phyloP scores from a whole-genome alignment of 805 yeast species.

The Suhomyces kilbournensis region DNA sequence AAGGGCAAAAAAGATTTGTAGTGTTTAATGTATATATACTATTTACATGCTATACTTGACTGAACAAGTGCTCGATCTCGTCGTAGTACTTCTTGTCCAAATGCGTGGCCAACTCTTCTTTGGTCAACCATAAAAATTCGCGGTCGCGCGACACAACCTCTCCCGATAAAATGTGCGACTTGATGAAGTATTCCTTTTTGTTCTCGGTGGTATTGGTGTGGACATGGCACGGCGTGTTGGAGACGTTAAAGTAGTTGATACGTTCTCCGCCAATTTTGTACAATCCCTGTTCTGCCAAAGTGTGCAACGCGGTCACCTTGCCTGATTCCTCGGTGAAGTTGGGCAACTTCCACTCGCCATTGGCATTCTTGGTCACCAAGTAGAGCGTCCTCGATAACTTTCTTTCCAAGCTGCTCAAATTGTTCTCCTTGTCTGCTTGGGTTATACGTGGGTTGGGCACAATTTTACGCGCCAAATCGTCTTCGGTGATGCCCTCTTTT shows the following conservation, averaged over 20 bases:
- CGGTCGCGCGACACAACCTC: conserved; percentile 47
- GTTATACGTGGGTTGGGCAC: conserved; percentile 70
- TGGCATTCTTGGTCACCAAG: conserved; percentile 53
- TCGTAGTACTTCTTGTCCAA: conserved; percentile 55
- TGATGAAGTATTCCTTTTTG: conserved; percentile 64
- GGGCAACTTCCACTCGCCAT: conserved; percentile 76
- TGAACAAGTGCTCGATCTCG: conserved; percentile 50
- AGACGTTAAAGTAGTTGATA: conserved; percentile 88
- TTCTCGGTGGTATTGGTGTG: conserved; percentile 38
- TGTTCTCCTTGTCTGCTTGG: conserved; percentile 66
- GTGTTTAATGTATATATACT: not conserved
- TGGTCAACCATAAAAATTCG: conserved; percentile 80
- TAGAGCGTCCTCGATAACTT: conserved; percentile 76
- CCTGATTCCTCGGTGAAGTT: conserved; percentile 44
- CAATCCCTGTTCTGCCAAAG: conserved; percentile 72
- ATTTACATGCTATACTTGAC: conserved; percentile 29
- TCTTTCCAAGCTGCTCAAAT: conserved; percentile 72
- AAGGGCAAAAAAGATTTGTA: conserved; percentile 58
- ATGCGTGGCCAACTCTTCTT: conserved; percentile 63
- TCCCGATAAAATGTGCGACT: conserved; percentile 88
- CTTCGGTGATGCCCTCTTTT: conserved; percentile 19
- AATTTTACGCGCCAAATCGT: conserved; percentile 66
- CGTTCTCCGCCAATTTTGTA: conserved; percentile 66
- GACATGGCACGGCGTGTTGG: conserved; percentile 80
- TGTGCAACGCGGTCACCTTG: conserved; percentile 55